These are phyloP conservation scores for Trypanosoma caninum DNA, from an alignment of 208 protist species.

Conservation along the genomic window DNA sequence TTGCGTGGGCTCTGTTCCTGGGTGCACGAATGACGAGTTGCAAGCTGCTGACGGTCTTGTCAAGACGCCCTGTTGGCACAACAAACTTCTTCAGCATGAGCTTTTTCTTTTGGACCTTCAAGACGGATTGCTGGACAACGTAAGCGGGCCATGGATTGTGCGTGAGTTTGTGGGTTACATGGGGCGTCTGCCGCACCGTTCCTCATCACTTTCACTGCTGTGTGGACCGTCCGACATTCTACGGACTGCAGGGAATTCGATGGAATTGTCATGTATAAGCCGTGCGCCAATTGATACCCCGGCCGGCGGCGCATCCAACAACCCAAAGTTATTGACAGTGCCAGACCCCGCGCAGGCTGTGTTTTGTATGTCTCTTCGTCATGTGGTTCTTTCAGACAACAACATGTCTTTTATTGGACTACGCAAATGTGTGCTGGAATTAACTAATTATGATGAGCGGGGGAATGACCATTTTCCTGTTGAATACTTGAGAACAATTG, in stretches of 20 bases:
- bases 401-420: slow-evolving; percentile 38
- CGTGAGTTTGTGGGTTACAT: slow-evolving; percentile 31
- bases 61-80: background rate
- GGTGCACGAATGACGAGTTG: background rate
- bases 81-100: background rate
- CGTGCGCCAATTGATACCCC: background rate
- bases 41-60: background rate
- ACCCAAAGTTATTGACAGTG: background rate
- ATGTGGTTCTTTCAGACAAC: slow-evolving; percentile 41
- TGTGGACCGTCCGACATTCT: background rate
- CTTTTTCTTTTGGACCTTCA: slow-evolving; percentile 41
- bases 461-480: background rate
- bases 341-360: slow-evolving; percentile 5
- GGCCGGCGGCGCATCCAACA: background rate
- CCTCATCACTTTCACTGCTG: slow-evolving; percentile 18
- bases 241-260: background rate
- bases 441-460: slow-evolving; percentile 2
- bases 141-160: slow-evolving; percentile 31
- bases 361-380: slow-evolving; percentile 40
- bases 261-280: background rate
- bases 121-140: slow-evolving; percentile 30
- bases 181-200: slow-evolving; percentile 23
- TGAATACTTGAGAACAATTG: slow-evolving; percentile 8
- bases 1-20: slow-evolving; percentile 1
- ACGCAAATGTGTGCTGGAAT: slow-evolving; percentile 31